Conservation (phyloP, 768 basidiomycete species). For the Termitomyces eurrhizus region DNA sequence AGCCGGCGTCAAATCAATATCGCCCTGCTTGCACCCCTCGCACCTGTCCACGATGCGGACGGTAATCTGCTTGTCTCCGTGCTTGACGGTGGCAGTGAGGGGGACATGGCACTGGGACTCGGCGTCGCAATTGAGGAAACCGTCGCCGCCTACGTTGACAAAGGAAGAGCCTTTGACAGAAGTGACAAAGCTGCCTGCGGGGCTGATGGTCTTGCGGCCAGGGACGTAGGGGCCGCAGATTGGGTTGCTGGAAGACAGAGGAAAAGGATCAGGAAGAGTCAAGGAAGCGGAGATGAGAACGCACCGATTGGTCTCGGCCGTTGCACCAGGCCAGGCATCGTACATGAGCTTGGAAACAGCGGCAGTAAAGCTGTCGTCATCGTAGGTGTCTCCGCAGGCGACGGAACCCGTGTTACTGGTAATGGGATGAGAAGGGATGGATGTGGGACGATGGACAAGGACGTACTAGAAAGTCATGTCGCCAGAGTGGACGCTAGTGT, state of each 20-base stretch:
- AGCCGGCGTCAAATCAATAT: slow-evolving; percentile 27
- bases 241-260: slow-evolving; percentile 18
- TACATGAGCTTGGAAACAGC: slow-evolving; percentile 25
- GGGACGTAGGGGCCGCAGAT: slow-evolving; percentile 28
- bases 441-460: too few relatives aligned
- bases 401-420: slow-evolving; percentile 19
- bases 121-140: slow-evolving; percentile 20
- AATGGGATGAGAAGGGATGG: neutral
- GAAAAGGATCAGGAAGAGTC: neutral
- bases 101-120: slow-evolving; percentile 19
- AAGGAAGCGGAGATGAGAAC: neutral
- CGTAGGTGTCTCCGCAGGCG: slow-evolving; percentile 27
- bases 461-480: slow-evolving; percentile 31
- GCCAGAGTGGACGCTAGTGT: slow-evolving; percentile 21
- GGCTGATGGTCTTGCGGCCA: slow-evolving; percentile 19
- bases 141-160: slow-evolving; percentile 25
- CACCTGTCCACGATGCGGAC: slow-evolving; percentile 51
- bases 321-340: slow-evolving; percentile 24
- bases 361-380: slow-evolving; percentile 26
- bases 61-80: slow-evolving; percentile 28
- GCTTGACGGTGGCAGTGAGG: slow-evolving; percentile 21
- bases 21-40: slow-evolving; percentile 31
- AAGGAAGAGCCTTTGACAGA: slow-evolving; percentile 17
- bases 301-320: slow-evolving; percentile 23
- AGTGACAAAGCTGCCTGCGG: slow-evolving; percentile 18